These are phyloP conservation scores for Leccinum broughii DNA, from an alignment of 768 basidiomycete genomes.

Conservation along the genomic window DNA sequence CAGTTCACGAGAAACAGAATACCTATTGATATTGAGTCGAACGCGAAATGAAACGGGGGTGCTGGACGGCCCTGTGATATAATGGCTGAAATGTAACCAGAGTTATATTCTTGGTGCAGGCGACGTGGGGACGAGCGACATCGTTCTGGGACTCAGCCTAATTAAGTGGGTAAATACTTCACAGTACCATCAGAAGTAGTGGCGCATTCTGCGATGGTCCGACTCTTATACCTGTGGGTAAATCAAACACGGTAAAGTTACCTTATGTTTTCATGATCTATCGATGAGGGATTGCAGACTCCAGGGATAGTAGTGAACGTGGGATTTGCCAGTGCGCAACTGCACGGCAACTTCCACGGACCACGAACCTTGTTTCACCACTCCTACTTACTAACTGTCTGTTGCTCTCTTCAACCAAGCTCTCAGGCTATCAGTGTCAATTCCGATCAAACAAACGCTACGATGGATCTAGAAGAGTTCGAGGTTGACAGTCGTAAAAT, in stretches of 20 bases:
- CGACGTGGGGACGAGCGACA: neutral
- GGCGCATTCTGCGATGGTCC: no score
- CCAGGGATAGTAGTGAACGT: neutral
- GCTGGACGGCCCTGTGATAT: neutral
- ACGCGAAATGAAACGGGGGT: neutral
- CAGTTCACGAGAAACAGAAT: neutral
- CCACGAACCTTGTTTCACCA: neutral
- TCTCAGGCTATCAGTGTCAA: neutral
- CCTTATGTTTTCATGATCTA: no score
- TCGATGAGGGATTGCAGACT: no score
- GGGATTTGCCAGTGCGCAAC: neutral
- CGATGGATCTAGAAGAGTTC: slow-evolving; percentile 44
- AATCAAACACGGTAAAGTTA: no score
- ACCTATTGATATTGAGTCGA: neutral
- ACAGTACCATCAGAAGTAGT: no score
- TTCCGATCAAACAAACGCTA: neutral
- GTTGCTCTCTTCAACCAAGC: neutral
- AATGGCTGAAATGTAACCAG: neutral
- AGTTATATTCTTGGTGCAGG: neutral
- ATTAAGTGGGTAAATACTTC: no score
- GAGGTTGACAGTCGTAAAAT: slow-evolving; percentile 22
- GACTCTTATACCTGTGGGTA: no score
- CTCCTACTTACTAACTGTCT: neutral
- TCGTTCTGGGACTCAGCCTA: neutral
- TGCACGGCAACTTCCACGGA: neutral